Conservation (phyloP, 2,329 filamentous ascomycete genomes). For the Madurella fahalii region DNA sequence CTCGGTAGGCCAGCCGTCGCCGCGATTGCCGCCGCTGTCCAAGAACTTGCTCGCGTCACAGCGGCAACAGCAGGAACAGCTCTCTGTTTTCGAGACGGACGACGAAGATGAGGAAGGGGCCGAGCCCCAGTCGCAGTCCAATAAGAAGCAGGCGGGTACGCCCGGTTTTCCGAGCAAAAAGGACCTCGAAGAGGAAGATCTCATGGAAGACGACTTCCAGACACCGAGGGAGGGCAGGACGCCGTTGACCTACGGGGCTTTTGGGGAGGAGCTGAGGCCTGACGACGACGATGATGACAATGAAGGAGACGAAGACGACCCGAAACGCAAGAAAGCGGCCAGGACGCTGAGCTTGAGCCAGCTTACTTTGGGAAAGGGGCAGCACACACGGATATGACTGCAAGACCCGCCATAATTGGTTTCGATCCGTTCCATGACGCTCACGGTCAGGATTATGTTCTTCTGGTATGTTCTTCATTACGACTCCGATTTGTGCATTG, state of each 20-base stretch:
- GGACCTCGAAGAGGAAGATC: conserved; percentile 23
- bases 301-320: conserved; percentile 29
- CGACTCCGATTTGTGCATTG: neutral
- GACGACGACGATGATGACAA: conserved; percentile 35
- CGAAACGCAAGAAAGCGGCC: conserved; percentile 49
- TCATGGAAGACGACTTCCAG: conserved; percentile 46
- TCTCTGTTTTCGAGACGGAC: conserved; percentile 31
- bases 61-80: conserved; percentile 16
- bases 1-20: conserved; percentile 8
- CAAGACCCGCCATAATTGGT: neutral
- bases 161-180: neutral
- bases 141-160: neutral
- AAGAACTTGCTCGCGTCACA: conserved; percentile 13
- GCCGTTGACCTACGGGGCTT: conserved; percentile 35
- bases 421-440: neutral
- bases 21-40: conserved; percentile 14
- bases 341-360: conserved; percentile 62
- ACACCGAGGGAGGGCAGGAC: conserved; percentile 47
- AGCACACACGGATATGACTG: conserved; percentile 26
- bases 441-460: neutral
- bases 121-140: conserved; percentile 2
- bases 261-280: conserved; percentile 40
- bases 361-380: conserved; percentile 46
- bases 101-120: conserved; percentile 38
- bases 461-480: no score